Evolutionary conservation across 305 asterid genomes (phyloP).

Genomic region (Solanum chacoense): DNA sequence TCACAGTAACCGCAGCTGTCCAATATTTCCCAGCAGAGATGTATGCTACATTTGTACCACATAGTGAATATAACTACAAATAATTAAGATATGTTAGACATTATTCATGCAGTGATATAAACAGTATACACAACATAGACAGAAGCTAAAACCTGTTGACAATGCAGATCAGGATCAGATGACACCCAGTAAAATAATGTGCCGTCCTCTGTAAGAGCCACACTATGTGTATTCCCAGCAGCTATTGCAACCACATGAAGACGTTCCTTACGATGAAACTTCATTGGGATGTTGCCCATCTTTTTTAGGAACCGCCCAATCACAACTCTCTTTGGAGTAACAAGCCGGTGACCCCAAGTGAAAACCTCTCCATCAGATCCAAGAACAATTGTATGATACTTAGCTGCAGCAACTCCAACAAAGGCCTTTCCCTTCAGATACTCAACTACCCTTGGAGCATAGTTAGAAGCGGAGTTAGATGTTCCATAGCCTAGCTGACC

Average conservation of each 20-base stretch:
- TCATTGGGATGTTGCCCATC: slow-evolving; percentile 47
- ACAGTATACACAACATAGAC: slow-evolving; percentile 1
- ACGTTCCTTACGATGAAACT: slow-evolving; percentile 76
- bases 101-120: not conserved
- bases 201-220: slow-evolving; percentile 90
- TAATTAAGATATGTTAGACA: not conserved
- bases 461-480: slow-evolving; percentile 90
- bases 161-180: slow-evolving; percentile 63
- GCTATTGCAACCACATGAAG: slow-evolving; percentile 71
- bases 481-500: slow-evolving; percentile 99
- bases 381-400: slow-evolving; percentile 84
- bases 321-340: slow-evolving; percentile 76
- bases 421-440: slow-evolving; percentile 78
- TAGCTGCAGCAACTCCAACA: slow-evolving; percentile 68
- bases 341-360: slow-evolving; percentile 98
- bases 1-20: slow-evolving; percentile 78
- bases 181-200: slow-evolving; percentile 87
- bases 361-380: slow-evolving; percentile 98
- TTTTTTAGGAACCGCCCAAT: slow-evolving; percentile 56
- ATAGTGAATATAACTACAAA: slow-evolving; percentile 49
- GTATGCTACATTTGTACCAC: slow-evolving; percentile 56
- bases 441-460: slow-evolving; percentile 88
- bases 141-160: slow-evolving; percentile 58
- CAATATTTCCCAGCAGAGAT: slow-evolving; percentile 96
- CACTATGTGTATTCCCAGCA: slow-evolving; percentile 83